Conservation (phyloP, 805 yeast genomes). For the Candida easanensis region DNA sequence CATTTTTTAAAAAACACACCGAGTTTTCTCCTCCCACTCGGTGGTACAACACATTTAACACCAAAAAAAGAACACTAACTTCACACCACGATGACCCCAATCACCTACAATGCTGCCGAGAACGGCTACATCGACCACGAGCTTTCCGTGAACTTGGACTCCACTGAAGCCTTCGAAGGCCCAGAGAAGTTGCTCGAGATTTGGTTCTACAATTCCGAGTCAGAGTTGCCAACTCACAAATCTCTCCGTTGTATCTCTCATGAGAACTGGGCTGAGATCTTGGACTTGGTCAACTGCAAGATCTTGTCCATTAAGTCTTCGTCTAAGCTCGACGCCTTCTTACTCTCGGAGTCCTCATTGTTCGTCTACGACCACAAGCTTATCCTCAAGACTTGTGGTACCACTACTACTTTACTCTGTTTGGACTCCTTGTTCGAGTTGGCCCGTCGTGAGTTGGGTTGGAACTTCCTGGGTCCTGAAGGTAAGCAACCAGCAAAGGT, state of each 20-base stretch:
- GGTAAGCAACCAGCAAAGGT: constrained; percentile 52
- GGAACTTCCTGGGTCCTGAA: constrained; percentile 34
- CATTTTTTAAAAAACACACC: constrained; percentile 3
- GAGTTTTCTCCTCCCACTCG: constrained; percentile 21
- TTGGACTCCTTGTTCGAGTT: constrained; percentile 59
- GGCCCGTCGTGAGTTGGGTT: constrained; percentile 38
- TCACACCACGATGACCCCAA: constrained; percentile 28
- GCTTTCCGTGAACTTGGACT: constrained; percentile 74
- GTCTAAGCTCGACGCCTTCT: constrained; percentile 69
- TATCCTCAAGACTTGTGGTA: constrained; percentile 92
- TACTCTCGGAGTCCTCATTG: constrained; percentile 84
- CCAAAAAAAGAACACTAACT: neutral
- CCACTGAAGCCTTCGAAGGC: constrained; percentile 93
- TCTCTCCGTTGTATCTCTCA: constrained; percentile 67
- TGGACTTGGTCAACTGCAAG: constrained; percentile 85
- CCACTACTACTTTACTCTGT: constrained; percentile 86
- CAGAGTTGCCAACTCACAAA: constrained; percentile 34
- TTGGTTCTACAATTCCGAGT: constrained; percentile 68
- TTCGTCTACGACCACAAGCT: constrained; percentile 86
- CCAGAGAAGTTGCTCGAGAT: constrained; percentile 92
- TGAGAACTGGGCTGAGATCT: constrained; percentile 63
- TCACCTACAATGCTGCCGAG: constrained; percentile 33
- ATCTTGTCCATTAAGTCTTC: constrained; percentile 77
- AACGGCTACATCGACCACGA: constrained; percentile 72
- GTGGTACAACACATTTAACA: constrained; percentile 3